These are phyloP conservation scores for Hygrophorus russula DNA, from an alignment of 768 basidiomycete species.

Conservation along the genomic window DNA sequence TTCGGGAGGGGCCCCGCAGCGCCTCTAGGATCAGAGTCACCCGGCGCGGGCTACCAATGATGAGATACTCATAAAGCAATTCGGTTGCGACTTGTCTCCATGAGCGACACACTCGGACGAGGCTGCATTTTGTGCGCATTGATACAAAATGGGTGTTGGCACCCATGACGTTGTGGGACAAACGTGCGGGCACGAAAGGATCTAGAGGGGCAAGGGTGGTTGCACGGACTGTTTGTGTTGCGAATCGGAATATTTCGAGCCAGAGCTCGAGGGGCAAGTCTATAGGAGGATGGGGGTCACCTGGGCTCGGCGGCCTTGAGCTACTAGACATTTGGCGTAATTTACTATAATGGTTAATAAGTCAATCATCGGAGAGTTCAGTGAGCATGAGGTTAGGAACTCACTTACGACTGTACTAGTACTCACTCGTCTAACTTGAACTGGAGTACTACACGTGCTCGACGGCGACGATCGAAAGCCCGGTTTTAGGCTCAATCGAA, in stretches of 20 bases:
- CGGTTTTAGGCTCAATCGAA: too few species aligned
- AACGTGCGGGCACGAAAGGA: constrained; percentile 31
- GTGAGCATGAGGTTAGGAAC: too few species aligned
- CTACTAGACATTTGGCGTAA: background rate
- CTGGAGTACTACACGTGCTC: too few species aligned
- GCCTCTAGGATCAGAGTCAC: constrained; percentile 26
- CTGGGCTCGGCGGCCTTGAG: background rate
- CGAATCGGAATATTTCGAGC: constrained; percentile 47
- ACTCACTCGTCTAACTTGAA: too few species aligned
- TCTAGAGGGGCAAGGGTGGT: constrained; percentile 32
- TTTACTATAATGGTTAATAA: too few species aligned
- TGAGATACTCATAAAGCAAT: constrained; percentile 34
- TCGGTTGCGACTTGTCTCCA: constrained; percentile 34
- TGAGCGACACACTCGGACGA: constrained; percentile 34
- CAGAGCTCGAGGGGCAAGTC: constrained; percentile 37
- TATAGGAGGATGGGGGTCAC: background rate
- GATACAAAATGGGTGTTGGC: constrained; percentile 34
- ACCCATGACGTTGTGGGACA: constrained; percentile 33
- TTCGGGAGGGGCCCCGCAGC: constrained; percentile 15
- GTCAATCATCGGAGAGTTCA: too few species aligned
- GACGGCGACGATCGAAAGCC: too few species aligned
- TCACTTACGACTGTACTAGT: too few species aligned
- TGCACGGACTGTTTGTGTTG: constrained; percentile 34
- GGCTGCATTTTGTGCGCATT: constrained; percentile 37
- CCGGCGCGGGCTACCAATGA: constrained; percentile 32